phyloP scores from a whole-genome alignment of 176 grass and related monocot genomes.

The Oryza longistaminata region DNA sequence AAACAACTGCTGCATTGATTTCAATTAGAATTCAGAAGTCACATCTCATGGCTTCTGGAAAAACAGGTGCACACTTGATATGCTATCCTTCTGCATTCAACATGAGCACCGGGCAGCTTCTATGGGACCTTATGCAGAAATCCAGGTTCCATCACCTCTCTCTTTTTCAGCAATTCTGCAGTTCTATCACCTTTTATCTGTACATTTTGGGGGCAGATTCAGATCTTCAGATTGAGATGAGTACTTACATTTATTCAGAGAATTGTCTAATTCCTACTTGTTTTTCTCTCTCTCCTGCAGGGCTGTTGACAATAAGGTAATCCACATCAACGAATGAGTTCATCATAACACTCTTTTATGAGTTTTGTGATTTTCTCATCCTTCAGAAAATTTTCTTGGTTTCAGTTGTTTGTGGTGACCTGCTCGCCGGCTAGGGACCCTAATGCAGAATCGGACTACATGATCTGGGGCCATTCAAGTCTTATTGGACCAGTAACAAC shows the following conservation, averaged over 20 bases:
- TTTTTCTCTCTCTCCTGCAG: slow-evolving; percentile 19
- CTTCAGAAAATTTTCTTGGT: background rate
- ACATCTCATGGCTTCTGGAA: background rate
- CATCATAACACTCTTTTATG: background rate
- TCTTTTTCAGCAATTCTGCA: background rate
- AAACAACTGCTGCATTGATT: background rate
- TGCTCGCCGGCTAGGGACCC: slow-evolving; percentile 60
- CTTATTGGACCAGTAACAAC: slow-evolving; percentile 57
- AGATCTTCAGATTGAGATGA: background rate
- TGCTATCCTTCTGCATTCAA: slow-evolving; percentile 77
- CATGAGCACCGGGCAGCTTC: slow-evolving; percentile 64
- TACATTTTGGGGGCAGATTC: background rate
- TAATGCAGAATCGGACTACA: slow-evolving; percentile 41
- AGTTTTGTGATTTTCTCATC: background rate
- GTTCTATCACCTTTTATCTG: background rate
- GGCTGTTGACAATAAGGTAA: slow-evolving; percentile 73
- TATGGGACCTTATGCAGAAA: slow-evolving; percentile 82
- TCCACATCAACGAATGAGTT: background rate
- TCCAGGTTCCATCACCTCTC: slow-evolving; percentile 49
- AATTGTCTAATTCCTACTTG: background rate
- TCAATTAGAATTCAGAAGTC: background rate
- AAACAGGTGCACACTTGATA: slow-evolving; percentile 59
- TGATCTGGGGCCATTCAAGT: slow-evolving; percentile 65
- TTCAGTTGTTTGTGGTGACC: slow-evolving; percentile 59
- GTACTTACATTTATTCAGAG: background rate